Percentiles rank a stretch among this genome's conserved stretches.
phyloP scores from a whole-genome alignment of 495 filamentous ascomycete genomes.

The Tuber calosporum region DNA sequence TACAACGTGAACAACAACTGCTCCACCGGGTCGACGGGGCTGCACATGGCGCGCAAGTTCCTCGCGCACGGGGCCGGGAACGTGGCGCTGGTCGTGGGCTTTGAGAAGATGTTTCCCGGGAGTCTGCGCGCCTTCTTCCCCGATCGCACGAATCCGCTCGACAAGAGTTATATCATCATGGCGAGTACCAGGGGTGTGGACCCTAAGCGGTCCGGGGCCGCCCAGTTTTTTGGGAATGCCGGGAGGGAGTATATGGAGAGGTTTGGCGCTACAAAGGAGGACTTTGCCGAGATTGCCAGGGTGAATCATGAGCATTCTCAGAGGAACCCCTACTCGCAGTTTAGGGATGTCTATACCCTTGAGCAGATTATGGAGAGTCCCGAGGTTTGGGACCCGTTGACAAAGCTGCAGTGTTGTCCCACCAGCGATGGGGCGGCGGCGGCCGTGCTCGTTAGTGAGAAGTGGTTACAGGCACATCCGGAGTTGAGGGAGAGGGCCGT shows the following conservation, averaged over 20 bases:
- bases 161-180: slow-evolving; percentile 70
- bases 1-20: slow-evolving; percentile 99
- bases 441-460: slow-evolving; percentile 79
- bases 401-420: slow-evolving; percentile 78
- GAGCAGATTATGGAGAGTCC: slow-evolving; percentile 73
- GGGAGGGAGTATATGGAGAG: slow-evolving; percentile 94
- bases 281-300: slow-evolving; percentile 94
- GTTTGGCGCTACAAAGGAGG: slow-evolving; percentile 74
- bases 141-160: slow-evolving; percentile 69
- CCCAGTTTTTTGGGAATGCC: slow-evolving; percentile 94
- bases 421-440: slow-evolving; percentile 90
- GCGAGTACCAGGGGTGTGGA: slow-evolving; percentile 66
- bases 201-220: slow-evolving; percentile 66
- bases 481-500: slow-evolving; percentile 74
- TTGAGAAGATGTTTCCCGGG: slow-evolving; percentile 97
- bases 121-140: slow-evolving; percentile 70
- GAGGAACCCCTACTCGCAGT: slow-evolving; percentile 94
- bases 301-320: slow-evolving; percentile 86
- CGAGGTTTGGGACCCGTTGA: slow-evolving; percentile 60
- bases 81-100: slow-evolving; percentile 84
- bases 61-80: slow-evolving; percentile 73
- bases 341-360: slow-evolving; percentile 80
- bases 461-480: slow-evolving; percentile 78
- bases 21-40: slow-evolving; percentile 81
- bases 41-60: slow-evolving; percentile 74